A percentile compares a stretch with the other conserved stretches of the same genome.
Conservation (phyloP, 495 filamentous ascomycete genomes). For the Xylona heveae region DNA sequence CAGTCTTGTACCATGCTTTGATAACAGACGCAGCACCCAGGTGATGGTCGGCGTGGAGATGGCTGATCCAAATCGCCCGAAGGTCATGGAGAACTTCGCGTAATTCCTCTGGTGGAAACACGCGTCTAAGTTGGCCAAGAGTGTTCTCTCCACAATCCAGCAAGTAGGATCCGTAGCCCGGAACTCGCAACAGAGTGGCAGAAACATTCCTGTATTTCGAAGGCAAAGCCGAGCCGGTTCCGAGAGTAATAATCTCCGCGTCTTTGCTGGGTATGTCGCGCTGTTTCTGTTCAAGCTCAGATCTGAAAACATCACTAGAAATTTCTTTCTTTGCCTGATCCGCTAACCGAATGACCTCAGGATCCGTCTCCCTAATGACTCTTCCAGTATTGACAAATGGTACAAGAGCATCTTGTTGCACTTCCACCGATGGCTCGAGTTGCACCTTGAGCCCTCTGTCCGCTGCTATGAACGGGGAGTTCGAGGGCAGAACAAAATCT, state of each 20-base stretch:
- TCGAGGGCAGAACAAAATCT: neutral
- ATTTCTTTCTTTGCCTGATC: slow-evolving; percentile 22
- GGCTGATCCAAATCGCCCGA: slow-evolving; percentile 79
- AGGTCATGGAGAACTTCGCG: slow-evolving; percentile 54
- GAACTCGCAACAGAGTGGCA: slow-evolving; percentile 62
- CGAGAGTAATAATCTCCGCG: slow-evolving; percentile 65
- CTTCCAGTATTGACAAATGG: slow-evolving; percentile 28
- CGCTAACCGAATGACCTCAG: slow-evolving; percentile 29
- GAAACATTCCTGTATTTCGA: slow-evolving; percentile 94
- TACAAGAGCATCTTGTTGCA: slow-evolving; percentile 26
- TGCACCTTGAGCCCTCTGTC: slow-evolving; percentile 32
- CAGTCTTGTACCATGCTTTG: slow-evolving; percentile 47
- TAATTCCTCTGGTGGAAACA: slow-evolving; percentile 39
- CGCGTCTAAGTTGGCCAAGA: slow-evolving; percentile 67
- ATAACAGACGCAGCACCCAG: slow-evolving; percentile 62
- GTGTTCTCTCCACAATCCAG: slow-evolving; percentile 89
- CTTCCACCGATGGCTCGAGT: slow-evolving; percentile 39
- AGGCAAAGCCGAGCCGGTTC: slow-evolving; percentile 73
- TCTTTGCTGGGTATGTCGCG: slow-evolving; percentile 43
- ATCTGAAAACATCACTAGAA: slow-evolving; percentile 10
- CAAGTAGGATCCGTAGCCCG: slow-evolving; percentile 64
- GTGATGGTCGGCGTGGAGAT: slow-evolving; percentile 93
- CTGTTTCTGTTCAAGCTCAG: slow-evolving; percentile 16
- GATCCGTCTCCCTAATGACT: slow-evolving; percentile 14
- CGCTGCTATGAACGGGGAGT: slow-evolving; percentile 14